phyloP scores from a whole-genome alignment of 495 filamentous ascomycete species.

The Beverwykella pulmonaria region DNA sequence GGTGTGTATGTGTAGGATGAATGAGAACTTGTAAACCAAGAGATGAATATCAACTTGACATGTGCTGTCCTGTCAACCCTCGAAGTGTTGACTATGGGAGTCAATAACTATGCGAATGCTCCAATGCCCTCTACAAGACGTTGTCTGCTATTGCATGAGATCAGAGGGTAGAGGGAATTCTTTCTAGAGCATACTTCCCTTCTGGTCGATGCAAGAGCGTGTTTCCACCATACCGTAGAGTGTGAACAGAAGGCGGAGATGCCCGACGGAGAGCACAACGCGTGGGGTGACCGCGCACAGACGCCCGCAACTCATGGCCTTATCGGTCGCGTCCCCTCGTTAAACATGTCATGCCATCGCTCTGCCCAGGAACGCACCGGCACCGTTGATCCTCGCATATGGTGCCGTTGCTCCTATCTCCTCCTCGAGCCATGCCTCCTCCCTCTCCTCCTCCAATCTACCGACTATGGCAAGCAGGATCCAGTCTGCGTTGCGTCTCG shows the following conservation, averaged over 20 bases:
- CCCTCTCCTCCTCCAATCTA: background rate
- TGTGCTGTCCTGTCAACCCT: no score
- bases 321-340: background rate
- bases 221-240: no score
- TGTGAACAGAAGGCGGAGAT: background rate
- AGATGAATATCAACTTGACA: background rate
- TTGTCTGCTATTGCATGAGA: no score
- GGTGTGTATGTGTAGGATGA: background rate
- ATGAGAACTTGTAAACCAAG: background rate
- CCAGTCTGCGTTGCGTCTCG: background rate
- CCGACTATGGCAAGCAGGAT: slow-evolving; percentile 9
- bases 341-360: slow-evolving; percentile 10
- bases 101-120: no score
- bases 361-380: background rate
- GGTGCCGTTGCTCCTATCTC: background rate
- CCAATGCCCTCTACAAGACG: no score
- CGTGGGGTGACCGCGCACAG: slow-evolving; percentile 8
- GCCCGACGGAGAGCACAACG: background rate
- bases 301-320: background rate
- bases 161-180: no score
- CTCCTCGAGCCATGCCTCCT: slow-evolving; percentile 1
- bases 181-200: no score
- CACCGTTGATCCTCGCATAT: background rate
- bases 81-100: no score
- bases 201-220: no score